Percentiles rank a stretch among this genome's conserved stretches.
Conservation (phyloP, 306 rosid genomes). For the Vigna nakashimae region DNA sequence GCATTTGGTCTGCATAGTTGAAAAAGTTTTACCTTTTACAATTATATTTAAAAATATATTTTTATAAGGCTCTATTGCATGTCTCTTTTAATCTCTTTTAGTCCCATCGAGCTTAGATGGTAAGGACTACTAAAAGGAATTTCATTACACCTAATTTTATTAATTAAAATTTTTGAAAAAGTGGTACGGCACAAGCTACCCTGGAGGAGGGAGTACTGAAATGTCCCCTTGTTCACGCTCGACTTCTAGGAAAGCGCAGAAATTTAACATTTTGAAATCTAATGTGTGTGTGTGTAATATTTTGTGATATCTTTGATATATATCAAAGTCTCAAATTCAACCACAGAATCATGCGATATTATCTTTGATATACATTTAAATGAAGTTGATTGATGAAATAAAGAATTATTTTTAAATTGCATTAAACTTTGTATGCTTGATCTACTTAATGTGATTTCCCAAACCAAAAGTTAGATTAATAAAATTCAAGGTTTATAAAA, state of each 20-base stretch:
- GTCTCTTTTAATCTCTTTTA: no score
- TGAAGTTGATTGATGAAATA: background rate
- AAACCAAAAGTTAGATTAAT: background rate
- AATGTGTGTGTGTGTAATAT: background rate
- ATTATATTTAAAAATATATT: no score
- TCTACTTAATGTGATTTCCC: background rate
- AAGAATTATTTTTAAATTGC: background rate
- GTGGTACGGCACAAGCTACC: background rate
- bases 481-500: background rate
- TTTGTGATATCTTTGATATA: background rate
- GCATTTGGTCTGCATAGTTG: no score
- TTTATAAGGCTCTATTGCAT: no score
- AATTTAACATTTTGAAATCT: conserved; percentile 15
- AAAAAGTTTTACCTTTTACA: no score
- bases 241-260: conserved; percentile 27
- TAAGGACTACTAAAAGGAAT: no score
- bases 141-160: no score
- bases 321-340: background rate
- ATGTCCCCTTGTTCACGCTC: background rate
- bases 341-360: background rate
- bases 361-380: background rate
- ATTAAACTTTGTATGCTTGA: background rate
- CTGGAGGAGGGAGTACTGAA: background rate
- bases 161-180: background rate
- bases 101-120: no score